phyloP scores from a whole-genome alignment of 2,329 filamentous ascomycete species.

The Phaeosphaeria sp. region DNA sequence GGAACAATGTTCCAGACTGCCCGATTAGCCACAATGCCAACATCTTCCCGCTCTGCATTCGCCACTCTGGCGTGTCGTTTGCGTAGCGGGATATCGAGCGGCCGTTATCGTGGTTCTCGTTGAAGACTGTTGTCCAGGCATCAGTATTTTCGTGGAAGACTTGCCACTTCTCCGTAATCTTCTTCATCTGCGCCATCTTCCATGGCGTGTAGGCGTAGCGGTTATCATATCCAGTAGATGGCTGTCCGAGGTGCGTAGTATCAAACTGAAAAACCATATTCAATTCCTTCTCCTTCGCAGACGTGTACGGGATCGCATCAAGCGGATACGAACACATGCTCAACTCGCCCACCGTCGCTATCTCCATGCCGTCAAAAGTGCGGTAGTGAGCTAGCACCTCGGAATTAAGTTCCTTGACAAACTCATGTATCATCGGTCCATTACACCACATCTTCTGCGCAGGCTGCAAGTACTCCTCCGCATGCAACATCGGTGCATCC shows the following conservation, averaged over 20 bases:
- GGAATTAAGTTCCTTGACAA: slow-evolving; percentile 60
- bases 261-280: slow-evolving; percentile 60
- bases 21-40: slow-evolving; percentile 58
- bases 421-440: slow-evolving; percentile 66
- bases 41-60: slow-evolving; percentile 60
- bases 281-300: slow-evolving; percentile 50
- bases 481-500: slow-evolving; percentile 52
- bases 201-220: slow-evolving; percentile 46
- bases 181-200: slow-evolving; percentile 52
- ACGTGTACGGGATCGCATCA: slow-evolving; percentile 53
- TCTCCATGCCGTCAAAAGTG: slow-evolving; percentile 44
- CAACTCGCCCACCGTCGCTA: slow-evolving; percentile 67
- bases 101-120: slow-evolving; percentile 70
- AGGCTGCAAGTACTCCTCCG: slow-evolving; percentile 54
- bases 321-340: slow-evolving; percentile 54
- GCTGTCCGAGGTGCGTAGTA: slow-evolving; percentile 47
- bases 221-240: slow-evolving; percentile 35
- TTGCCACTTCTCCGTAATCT: slow-evolving; percentile 55
- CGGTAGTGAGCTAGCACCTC: slow-evolving; percentile 63
- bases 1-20: slow-evolving; percentile 62
- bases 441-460: slow-evolving; percentile 62
- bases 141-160: slow-evolving; percentile 56
- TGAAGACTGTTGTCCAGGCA: slow-evolving; percentile 64
- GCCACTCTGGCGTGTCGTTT: slow-evolving; percentile 54
- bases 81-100: slow-evolving; percentile 63